phyloP scores from a whole-genome alignment of 192 early-diverging fungal genomes.

The Gamsiella multidivaricata region DNA sequence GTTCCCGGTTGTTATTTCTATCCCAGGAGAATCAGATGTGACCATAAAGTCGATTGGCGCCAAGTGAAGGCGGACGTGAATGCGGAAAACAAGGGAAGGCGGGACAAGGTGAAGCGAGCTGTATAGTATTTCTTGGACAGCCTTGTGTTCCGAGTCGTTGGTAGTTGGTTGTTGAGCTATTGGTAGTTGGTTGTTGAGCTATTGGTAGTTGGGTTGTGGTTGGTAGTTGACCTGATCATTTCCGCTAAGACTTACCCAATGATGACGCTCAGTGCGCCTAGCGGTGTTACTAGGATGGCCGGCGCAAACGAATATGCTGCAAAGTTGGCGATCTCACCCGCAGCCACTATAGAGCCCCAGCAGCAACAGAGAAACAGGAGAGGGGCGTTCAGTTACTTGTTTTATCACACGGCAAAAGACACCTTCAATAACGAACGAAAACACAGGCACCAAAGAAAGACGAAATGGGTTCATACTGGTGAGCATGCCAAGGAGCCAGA shows the following conservation, averaged over 20 bases:
- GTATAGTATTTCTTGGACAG: too few species aligned
- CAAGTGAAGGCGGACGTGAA: too few species aligned
- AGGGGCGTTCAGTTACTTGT: too few species aligned
- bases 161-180: too few species aligned
- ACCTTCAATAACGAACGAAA: slow-evolving; percentile 4
- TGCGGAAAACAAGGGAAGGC: too few species aligned
- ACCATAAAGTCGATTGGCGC: too few species aligned
- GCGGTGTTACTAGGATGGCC: slow-evolving; percentile 93
- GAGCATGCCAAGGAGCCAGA: slow-evolving; percentile 92
- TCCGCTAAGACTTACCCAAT: slow-evolving; percentile 81
- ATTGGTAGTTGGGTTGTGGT: not conserved
- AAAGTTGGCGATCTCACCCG: slow-evolving; percentile 95
- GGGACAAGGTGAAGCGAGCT: too few species aligned
- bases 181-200: too few species aligned
- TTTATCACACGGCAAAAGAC: too few species aligned
- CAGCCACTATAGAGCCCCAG: slow-evolving; percentile 73
- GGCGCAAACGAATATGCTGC: slow-evolving; percentile 95
- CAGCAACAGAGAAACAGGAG: slow-evolving; percentile 9
- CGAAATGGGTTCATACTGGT: slow-evolving; percentile 83
- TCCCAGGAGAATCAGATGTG: slow-evolving; percentile 1
- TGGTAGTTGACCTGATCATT: too few species aligned
- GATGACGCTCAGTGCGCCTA: slow-evolving; percentile 91
- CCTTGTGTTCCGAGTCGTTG: too few species aligned
- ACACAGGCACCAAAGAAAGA: not conserved
- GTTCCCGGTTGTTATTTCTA: slow-evolving; percentile 27